phyloP scores from a whole-genome alignment of 2,329 filamentous ascomycete genomes.

The Aspergillus fumigatiaffinis region DNA sequence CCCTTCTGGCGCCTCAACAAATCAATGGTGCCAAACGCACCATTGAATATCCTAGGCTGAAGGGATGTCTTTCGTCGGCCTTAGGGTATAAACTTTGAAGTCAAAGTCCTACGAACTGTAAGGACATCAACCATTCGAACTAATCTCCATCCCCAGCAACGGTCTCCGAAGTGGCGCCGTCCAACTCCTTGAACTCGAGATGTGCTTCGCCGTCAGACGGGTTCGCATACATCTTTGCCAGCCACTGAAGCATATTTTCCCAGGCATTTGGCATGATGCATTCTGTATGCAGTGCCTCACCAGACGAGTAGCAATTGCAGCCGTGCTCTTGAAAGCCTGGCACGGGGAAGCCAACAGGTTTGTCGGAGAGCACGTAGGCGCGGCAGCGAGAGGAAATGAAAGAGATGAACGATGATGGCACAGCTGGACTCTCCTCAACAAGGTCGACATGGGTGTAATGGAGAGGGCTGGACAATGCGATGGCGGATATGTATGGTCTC shows the following conservation, averaged over 20 bases:
- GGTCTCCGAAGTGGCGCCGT: slow-evolving; percentile 3
- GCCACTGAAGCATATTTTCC: slow-evolving; percentile 55
- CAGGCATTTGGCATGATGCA: slow-evolving; percentile 57
- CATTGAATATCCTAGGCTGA: too few species aligned
- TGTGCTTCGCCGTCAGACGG: slow-evolving; percentile 38
- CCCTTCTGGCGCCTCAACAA: too few species aligned
- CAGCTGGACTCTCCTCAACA: slow-evolving; percentile 4
- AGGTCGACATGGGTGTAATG: slow-evolving; percentile 29
- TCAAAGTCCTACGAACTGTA: too few species aligned
- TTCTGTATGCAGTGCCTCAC: slow-evolving; percentile 58
- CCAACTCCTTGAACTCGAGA: slow-evolving; percentile 22
- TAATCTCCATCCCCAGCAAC: background rate
- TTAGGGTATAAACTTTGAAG: too few species aligned
- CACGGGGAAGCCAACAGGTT: slow-evolving; percentile 52
- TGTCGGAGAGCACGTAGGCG: slow-evolving; percentile 55
- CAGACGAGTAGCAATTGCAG: slow-evolving; percentile 67
- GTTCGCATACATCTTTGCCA: slow-evolving; percentile 54
- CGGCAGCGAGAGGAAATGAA: slow-evolving; percentile 53
- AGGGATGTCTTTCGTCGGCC: too few species aligned
- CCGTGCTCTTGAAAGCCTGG: slow-evolving; percentile 54
- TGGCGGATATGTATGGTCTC: slow-evolving; percentile 36
- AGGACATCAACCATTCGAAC: too few species aligned
- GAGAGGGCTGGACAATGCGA: slow-evolving; percentile 38
- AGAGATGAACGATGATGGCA: slow-evolving; percentile 18
- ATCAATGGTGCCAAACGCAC: too few species aligned